Conservation (phyloP, 176 grass and related monocot genomes). For the Paspalum notatum region DNA sequence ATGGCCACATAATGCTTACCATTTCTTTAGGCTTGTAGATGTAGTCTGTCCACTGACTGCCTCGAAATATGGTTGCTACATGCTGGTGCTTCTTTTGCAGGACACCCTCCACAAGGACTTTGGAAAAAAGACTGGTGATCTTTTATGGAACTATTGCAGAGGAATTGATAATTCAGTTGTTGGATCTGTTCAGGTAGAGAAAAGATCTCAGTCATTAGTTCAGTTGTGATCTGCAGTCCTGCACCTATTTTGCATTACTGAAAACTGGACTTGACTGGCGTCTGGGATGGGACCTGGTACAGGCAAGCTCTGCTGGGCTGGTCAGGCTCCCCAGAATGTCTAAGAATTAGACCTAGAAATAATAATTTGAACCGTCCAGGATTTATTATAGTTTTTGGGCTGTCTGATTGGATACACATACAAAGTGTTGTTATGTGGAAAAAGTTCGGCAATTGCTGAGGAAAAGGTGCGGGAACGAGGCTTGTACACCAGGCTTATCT, state of each 20-base stretch:
- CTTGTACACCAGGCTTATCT: not conserved
- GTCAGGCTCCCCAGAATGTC: not conserved
- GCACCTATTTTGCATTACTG: conserved; percentile 27
- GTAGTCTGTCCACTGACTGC: conserved; percentile 27
- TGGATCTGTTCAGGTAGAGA: conserved; percentile 84
- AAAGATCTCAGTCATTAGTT: conserved; percentile 3
- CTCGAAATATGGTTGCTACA: conserved; percentile 32
- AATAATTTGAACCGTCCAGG: not conserved
- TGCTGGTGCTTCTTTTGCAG: conserved; percentile 48
- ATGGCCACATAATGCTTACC: conserved; percentile 16
- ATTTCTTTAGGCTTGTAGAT: conserved; percentile 20
- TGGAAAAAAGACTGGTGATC: conserved; percentile 77
- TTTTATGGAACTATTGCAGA: conserved; percentile 96
- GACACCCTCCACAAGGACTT: conserved; percentile 83
- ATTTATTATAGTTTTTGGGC: not conserved
- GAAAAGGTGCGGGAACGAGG: not conserved
- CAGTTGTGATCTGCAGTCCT: not conserved
- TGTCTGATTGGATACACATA: not conserved
- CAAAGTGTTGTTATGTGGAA: not conserved
- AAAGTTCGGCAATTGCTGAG: not conserved
- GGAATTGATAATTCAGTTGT: conserved; percentile 88
- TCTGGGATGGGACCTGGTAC: not conserved
- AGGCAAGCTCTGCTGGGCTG: not conserved
- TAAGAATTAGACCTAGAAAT: conserved; percentile 1
- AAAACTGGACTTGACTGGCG: not conserved